phyloP scores from a whole-genome alignment of 2,329 filamentous ascomycete species.

The Cladophialophora carrionii region DNA sequence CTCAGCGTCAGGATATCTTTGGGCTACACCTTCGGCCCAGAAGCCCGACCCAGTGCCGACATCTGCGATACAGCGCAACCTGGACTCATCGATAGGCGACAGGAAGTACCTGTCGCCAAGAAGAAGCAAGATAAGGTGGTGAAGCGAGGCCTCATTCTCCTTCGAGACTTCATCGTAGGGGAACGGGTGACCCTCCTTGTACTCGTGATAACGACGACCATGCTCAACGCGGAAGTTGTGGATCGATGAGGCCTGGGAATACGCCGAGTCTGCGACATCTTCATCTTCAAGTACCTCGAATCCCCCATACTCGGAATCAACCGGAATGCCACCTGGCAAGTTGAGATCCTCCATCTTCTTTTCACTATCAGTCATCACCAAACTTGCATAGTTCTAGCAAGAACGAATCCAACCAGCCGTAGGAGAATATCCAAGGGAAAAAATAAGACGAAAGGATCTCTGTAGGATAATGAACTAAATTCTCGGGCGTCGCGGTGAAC shows the following conservation, averaged over 20 bases:
- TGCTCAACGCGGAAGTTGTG: slow-evolving; percentile 43
- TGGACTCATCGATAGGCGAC: slow-evolving; percentile 33
- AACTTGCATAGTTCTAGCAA: neutral
- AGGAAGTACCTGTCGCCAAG: slow-evolving; percentile 33
- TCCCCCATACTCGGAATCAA: slow-evolving; percentile 29
- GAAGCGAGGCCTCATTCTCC: slow-evolving; percentile 33
- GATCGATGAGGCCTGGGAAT: slow-evolving; percentile 40
- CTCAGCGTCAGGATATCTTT: slow-evolving; percentile 41
- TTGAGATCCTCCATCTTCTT: slow-evolving; percentile 35
- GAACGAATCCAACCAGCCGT: neutral
- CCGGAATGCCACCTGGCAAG: slow-evolving; percentile 27
- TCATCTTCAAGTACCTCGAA: slow-evolving; percentile 21
- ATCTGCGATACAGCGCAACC: slow-evolving; percentile 40
- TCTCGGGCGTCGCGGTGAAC: neutral
- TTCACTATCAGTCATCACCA: slow-evolving; percentile 11
- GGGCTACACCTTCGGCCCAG: slow-evolving; percentile 44
- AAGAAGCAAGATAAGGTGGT: slow-evolving; percentile 31
- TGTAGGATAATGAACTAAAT: neutral
- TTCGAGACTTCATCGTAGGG: slow-evolving; percentile 37
- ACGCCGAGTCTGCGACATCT: slow-evolving; percentile 32
- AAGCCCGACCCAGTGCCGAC: slow-evolving; percentile 43
- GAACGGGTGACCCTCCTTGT: slow-evolving; percentile 40
- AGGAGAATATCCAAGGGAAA: neutral
- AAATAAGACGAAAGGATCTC: neutral
- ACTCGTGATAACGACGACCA: slow-evolving; percentile 44